Evolutionary conservation across 2,329 filamentous ascomycete species (phyloP).

Genomic region (Exophiala sp.): DNA sequence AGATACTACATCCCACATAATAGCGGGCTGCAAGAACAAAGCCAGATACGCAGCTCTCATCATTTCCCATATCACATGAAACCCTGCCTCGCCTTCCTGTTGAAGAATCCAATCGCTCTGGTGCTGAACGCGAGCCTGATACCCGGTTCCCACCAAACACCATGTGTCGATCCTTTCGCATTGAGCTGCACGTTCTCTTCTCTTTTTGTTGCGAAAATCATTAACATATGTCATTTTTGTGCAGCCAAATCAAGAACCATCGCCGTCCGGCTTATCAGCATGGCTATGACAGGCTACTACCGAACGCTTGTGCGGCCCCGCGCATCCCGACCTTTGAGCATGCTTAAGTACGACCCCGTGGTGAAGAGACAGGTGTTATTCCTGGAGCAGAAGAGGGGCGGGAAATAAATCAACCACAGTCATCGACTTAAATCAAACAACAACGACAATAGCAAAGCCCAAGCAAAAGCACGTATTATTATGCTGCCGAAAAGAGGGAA

Average conservation of each 20-base stretch:
- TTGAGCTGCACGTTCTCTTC: background rate
- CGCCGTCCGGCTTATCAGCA: slow-evolving; percentile 88
- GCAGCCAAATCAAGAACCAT: slow-evolving; percentile 85
- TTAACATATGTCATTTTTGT: background rate
- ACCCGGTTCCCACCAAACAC: background rate
- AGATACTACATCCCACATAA: too few relatives aligned
- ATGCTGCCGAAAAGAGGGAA: too few relatives aligned
- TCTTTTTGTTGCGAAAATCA: background rate
- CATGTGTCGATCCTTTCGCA: background rate
- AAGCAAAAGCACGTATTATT: too few relatives aligned
- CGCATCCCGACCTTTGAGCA: slow-evolving; percentile 75
- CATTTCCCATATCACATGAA: too few relatives aligned
- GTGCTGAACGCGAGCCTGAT: too few relatives aligned
- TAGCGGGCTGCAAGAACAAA: too few relatives aligned
- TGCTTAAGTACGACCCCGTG: slow-evolving; percentile 98
- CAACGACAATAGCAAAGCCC: background rate
- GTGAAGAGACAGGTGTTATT: slow-evolving; percentile 95
- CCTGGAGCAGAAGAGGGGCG: slow-evolving; percentile 81
- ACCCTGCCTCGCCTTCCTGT: too few relatives aligned
- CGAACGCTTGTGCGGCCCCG: slow-evolving; percentile 83
- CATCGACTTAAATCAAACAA: background rate
- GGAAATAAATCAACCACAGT: slow-evolving; percentile 29
- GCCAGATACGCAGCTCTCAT: too few relatives aligned
- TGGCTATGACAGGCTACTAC: slow-evolving; percentile 98
- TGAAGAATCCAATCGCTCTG: too few relatives aligned